Evolutionary conservation across 2,329 filamentous ascomycete genomes (phyloP).

Genomic region (Emergomyces orientalis): DNA sequence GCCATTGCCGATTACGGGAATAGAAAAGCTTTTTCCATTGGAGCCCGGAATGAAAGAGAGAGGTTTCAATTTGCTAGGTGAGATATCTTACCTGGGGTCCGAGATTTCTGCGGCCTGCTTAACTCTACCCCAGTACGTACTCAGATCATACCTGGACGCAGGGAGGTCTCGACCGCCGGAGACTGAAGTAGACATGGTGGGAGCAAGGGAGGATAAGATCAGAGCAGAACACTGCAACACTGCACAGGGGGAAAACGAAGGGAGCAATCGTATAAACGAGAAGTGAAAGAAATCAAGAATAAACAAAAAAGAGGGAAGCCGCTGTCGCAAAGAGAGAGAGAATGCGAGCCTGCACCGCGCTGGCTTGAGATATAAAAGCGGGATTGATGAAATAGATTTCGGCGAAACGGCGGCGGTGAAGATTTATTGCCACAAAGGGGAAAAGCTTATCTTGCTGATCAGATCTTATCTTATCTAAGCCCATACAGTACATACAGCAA

Average conservation of each 20-base stretch:
- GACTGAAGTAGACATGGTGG: constrained; percentile 50
- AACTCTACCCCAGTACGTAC: constrained; percentile 91
- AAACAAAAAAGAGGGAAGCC: not conserved
- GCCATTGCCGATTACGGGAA: not conserved
- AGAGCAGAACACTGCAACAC: not conserved
- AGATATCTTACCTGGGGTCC: constrained; percentile 75
- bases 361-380: not conserved
- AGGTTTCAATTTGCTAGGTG: constrained; percentile 2
- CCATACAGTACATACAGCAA: too few relatives aligned
- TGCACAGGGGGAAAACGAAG: not conserved
- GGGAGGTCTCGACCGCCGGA: constrained; percentile 71
- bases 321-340: not conserved
- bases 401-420: not conserved
- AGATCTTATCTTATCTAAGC: not conserved
- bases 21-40: not conserved
- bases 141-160: constrained; percentile 82
- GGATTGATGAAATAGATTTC: not conserved
- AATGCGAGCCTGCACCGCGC: not conserved
- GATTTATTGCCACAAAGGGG: not conserved
- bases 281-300: not conserved
- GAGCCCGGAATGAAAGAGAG: not conserved
- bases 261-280: not conserved
- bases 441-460: not conserved
- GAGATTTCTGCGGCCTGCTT: constrained; percentile 80
- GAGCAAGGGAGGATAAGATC: not conserved